Evolutionary conservation across 257 asterid species (phyloP), one percentile per base, ranked within the genome.

Genomic region (Solanum corneliomulleri): DNA sequence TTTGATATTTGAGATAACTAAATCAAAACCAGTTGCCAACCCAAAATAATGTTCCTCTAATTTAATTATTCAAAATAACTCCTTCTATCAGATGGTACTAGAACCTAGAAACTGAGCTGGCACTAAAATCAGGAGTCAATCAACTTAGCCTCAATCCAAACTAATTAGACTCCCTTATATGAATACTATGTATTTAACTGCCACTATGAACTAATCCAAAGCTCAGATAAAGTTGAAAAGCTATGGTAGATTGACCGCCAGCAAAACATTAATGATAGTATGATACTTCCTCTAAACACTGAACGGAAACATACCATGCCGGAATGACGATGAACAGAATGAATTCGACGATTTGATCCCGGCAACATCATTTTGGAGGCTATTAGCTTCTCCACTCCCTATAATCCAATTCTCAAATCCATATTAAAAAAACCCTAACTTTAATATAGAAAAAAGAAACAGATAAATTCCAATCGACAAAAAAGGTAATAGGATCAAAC

Each of bases 301-400:
- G 49, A 74, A 37, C 20, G 29, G 52, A 37, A 37, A 37, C 82
- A 37, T 74, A 74, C 82, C 82, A 37, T 39, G 91, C 99, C 98
- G 11, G 99, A 91, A 86, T 96, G 98, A 86, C 95, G 96, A 88
- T 95, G 98, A 90, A 96, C 98, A n/a, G 98, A 91, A 86, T 96
- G 98, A 76, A 96, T 95, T 90, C 98, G 90, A 64, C 98, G 86
- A 89, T 96, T 96, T 49, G 99, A 96, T 16, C 99, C 95, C 2
- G 99, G 95, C 76, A 96, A 76, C 98, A 96, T 95, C 98, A 96
- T 96, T 92, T 96, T 96, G 13, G 98, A 96, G 5, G 98, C 95
- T 56, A 96, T 96, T 88, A 96, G 89, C 93, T 96, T 96, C 91
- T 96, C 99, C 87, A 96, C 98, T 62, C 99, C 99, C 99, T 96